A percentile compares a stretch with the other conserved stretches of the same genome.
Conservation (phyloP, 2,329 filamentous ascomycete species). For the Fusarium subglutinans region DNA sequence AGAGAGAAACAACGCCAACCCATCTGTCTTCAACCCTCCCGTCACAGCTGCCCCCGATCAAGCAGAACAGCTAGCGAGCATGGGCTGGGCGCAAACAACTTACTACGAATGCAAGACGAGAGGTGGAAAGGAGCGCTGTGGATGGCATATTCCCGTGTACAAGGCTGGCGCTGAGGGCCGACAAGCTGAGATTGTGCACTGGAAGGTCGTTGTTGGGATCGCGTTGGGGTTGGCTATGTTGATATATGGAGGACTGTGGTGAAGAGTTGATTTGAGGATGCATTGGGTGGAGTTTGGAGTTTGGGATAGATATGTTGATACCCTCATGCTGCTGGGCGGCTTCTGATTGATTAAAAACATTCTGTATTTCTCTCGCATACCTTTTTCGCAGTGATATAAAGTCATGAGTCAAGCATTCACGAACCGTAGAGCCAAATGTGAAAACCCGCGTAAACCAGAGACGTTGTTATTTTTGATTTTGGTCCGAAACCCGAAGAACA, state of each 20-base stretch:
- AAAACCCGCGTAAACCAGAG: constrained; percentile 20
- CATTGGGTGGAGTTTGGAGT: constrained; percentile 29
- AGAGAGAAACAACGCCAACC: constrained; percentile 27
- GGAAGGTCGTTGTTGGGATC: constrained; percentile 24
- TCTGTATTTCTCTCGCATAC: neutral
- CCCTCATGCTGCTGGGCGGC: constrained; percentile 32
- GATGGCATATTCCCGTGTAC: constrained; percentile 49
- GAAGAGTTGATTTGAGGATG: neutral
- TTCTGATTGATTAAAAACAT: neutral
- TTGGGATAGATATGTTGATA: constrained; percentile 30
- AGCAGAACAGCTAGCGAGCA: constrained; percentile 41
- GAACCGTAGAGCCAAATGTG: neutral
- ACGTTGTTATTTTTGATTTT: constrained; percentile 42
- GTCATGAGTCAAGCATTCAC: constrained; percentile 21
- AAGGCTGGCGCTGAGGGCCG: constrained; percentile 39
- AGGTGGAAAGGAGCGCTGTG: constrained; percentile 46
- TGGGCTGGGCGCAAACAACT: constrained; percentile 48
- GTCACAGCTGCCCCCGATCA: constrained; percentile 48
- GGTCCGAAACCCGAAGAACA: constrained; percentile 53
- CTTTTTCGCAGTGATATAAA: neutral
- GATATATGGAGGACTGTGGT: constrained; percentile 14
- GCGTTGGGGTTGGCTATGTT: constrained; percentile 17
- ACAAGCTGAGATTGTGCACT: constrained; percentile 32
- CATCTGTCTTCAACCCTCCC: constrained; percentile 42
- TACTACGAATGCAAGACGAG: constrained; percentile 48